Evolutionary conservation across 108 stramenopile species (phyloP), one percentile per base, ranked within the genome.

Genomic region (Nitzschia sp.): DNA sequence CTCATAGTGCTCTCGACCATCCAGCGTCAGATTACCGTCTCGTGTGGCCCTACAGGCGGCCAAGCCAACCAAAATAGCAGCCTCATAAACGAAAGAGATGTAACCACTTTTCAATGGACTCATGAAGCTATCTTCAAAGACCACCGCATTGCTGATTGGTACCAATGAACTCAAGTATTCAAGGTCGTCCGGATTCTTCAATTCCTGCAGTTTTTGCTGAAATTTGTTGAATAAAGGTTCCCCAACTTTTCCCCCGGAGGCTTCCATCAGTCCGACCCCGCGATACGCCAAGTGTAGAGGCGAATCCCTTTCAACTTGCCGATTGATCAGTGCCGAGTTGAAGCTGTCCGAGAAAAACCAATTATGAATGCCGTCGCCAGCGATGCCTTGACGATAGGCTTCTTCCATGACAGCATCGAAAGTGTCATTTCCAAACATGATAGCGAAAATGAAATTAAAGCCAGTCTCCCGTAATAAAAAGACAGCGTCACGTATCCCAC

Each of bases 11-110:
- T 28, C 28, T 6, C 55, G 21, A 30, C 71, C 71, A 45, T 54
- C 27, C 17, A 64, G 42, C 8, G 26, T 21, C 68, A 42, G 38
- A 13, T 42, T 46, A 9, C 33, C 25, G 29, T 61, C 0, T 6
- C n/a, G 11, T 9, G 53, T 28, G 25, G 71, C 62, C 2, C 25
- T 34, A 30, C 70, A 71, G 4, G 71, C 71, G 3, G 71, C 51
- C n/a, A 64, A 48, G 11, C 71, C 71, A 17, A 54, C 13, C 15
- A 46, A 27, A 56, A 72, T 42, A 18, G 63, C 31, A 8, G 70
- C 70, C 13, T 71, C 87, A 59, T 82, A 89, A 26, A 77, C 9
- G 65, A 83, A 79, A 13, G 59, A 5, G 28, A 60, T 23, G 28
- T 29, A 76, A 38, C 30, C 46, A 32, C 45, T 48, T 55, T 21